Evolutionary conservation across 352 stramenopile genomes (phyloP).

Genomic region (Phytophthora pinifolia): DNA sequence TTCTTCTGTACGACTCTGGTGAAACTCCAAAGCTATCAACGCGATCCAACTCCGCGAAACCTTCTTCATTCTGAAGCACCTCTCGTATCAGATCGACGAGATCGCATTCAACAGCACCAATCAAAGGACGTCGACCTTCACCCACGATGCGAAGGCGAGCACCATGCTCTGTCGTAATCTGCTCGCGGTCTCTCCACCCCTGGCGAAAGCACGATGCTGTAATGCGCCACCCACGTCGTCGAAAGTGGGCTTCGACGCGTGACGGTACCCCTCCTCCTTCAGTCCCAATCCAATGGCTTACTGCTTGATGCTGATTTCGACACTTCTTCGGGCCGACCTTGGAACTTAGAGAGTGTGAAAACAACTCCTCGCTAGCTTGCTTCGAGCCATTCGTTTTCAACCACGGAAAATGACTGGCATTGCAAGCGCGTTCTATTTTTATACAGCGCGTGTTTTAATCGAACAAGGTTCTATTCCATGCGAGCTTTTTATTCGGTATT

Average conservation of each 20-base stretch:
- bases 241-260: conserved; percentile 6
- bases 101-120: not conserved
- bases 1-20: not conserved
- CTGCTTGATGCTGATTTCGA: too few species aligned
- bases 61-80: conserved; percentile 10
- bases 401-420: too few species aligned
- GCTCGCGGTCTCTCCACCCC: conserved; percentile 14
- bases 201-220: conserved; percentile 1
- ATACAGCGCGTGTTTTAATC: too few species aligned
- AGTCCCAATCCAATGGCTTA: conserved; percentile 1
- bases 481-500: too few species aligned
- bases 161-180: conserved; percentile 5
- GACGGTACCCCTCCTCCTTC: not conserved
- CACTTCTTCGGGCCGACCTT: too few species aligned
- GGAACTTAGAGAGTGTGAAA: too few species aligned
- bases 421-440: too few species aligned
- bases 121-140: not conserved
- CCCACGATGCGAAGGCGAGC: conserved; percentile 2
- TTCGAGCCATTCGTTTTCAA: too few species aligned
- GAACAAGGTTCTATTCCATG: too few species aligned
- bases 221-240: conserved; percentile 1
- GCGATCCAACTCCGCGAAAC: conserved; percentile 10
- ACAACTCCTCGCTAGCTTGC: too few species aligned
- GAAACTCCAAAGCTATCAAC: not conserved
- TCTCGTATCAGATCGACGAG: conserved; percentile 8